Base-by-base conservation (phyloP, 768 basidiomycete genomes). In the Coprinopsis cinerea region DNA sequence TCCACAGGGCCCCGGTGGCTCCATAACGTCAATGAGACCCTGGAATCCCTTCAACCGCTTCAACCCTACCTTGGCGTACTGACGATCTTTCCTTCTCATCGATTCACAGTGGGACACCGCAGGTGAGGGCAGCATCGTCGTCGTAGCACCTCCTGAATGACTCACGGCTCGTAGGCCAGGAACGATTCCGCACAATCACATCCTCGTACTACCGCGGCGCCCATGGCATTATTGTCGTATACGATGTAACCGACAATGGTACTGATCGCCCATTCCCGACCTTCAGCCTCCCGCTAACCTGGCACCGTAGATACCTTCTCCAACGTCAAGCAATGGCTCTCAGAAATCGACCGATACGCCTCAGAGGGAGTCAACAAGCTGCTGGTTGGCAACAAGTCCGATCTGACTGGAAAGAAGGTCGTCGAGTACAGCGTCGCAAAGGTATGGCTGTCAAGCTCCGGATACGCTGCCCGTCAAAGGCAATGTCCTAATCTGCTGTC, bases 191-290 rank as follows among this genome's bases (percentile, higher is more conserved):
- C 54, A 98, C 96, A 13, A 99, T 99, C 67, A 98, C 96, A 5
- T 92, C 94, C 2, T 92, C 94, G n/a, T 99, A 99, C 77, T 99
- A 99, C 75, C 83, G 96, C 52, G 96, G 96, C 35, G 96, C 96
- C 42, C 92, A 95, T 64, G 96, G 96, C 55, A 98, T 98, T 65
- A 88, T 98, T 61, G 88, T 98, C 44, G 94, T 98, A n/a, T 98
- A 97, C 73, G 90, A 92, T 65, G 93, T 97, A 47, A 95, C 93
- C 36, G 94, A 97, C 72, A 91, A 89, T 61, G 91, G 88, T 87
- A 53, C 40, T 72, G 57, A 20, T 26, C 22, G 11, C 42, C 13
- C 39, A 23, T 42, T 46, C 17, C 28, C 36, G 37, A 30, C 26
- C 10, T 35, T 40, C 39, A 18, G 27, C 20, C 55, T 44, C 32